Percentiles rank a stretch among this genome's conserved stretches.
phyloP scores from a whole-genome alignment of 2,329 filamentous ascomycete genomes.

The Didymella segeticola region DNA sequence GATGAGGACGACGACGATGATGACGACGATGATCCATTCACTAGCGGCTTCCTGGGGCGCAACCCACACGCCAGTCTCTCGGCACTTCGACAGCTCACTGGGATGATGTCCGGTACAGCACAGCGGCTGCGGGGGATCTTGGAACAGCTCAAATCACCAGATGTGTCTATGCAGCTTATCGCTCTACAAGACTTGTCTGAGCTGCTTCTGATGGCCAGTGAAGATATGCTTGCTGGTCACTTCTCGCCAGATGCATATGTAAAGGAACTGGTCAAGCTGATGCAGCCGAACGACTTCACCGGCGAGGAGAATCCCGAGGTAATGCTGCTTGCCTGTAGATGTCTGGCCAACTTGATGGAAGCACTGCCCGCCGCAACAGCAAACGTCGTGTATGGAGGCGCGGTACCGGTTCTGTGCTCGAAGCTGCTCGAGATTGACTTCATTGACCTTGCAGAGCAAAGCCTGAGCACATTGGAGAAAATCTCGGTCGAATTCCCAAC shows the following conservation, averaged over 20 bases:
- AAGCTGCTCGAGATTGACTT: conserved; percentile 96
- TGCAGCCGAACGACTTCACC: conserved; percentile 87
- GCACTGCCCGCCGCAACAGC: conserved; percentile 90
- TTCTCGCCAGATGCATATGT: conserved; percentile 95
- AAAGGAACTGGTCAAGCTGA: conserved; percentile 88
- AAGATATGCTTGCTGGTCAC: conserved; percentile 93
- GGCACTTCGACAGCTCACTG: conserved; percentile 84
- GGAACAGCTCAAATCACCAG: conserved; percentile 74
- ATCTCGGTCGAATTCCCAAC: conserved; percentile 96
- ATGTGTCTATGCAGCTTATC: conserved; percentile 86
- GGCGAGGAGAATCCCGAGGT: conserved; percentile 93
- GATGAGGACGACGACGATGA: conserved; percentile 61
- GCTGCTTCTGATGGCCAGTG: conserved; percentile 90
- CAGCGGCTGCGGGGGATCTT: conserved; percentile 72
- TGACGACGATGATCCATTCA: conserved; percentile 65
- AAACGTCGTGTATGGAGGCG: conserved; percentile 96
- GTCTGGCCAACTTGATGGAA: conserved; percentile 97
- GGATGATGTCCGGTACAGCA: conserved; percentile 85
- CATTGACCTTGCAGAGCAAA: conserved; percentile 96
- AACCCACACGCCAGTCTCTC: conserved; percentile 65
- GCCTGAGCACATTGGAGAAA: conserved; percentile 94
- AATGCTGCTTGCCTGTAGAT: conserved; percentile 95
- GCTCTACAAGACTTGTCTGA: conserved; percentile 93
- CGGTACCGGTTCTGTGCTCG: conserved; percentile 91
- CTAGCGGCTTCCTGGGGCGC: conserved; percentile 69